Percentiles rank a stretch among this genome's conserved stretches.
These are phyloP conservation scores for Ambrosia hybrid DNA, from an alignment of 140 eudicot genomes.

Conservation along the genomic window DNA sequence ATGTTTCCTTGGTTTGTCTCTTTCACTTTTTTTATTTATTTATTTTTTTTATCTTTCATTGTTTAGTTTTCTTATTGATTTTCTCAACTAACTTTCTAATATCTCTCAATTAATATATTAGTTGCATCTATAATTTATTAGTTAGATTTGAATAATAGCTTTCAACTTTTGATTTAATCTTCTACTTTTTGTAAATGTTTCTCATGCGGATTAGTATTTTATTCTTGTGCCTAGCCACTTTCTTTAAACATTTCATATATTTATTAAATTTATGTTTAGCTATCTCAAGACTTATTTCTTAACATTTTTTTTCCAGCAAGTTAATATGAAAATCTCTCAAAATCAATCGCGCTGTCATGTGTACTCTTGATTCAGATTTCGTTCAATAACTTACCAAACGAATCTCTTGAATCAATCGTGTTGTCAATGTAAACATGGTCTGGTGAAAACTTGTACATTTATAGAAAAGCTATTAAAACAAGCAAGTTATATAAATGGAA, in stretches of 20 bases:
- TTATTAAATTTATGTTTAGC: background rate
- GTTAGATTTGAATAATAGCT: conserved; percentile 32
- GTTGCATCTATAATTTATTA: conserved; percentile 16
- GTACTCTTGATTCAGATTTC: conserved; percentile 10
- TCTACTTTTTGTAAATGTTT: conserved; percentile 21
- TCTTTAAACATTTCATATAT: background rate
- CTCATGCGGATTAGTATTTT: conserved; percentile 36
- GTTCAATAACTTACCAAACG: background rate
- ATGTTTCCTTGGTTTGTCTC: conserved; percentile 14
- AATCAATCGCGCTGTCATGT: too few relatives aligned
- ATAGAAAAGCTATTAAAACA: background rate
- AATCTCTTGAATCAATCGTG: background rate
- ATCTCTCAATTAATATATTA: conserved; percentile 8
- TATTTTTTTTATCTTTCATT: background rate
- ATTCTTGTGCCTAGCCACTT: conserved; percentile 21
- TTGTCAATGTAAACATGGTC: background rate
- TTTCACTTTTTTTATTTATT: background rate
- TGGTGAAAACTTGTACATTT: background rate
- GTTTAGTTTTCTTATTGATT: conserved; percentile 24
- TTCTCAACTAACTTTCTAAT: conserved; percentile 28
- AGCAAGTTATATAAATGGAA: background rate
- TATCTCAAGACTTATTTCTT: conserved; percentile 20
- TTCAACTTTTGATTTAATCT: conserved; percentile 26
- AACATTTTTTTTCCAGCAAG: background rate
- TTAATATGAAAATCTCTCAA: background rate